Evolutionary conservation across 2,329 filamentous ascomycete species (phyloP), one percentile per base, ranked within the genome.

Genomic region (Ophiostoma ulmi): DNA sequence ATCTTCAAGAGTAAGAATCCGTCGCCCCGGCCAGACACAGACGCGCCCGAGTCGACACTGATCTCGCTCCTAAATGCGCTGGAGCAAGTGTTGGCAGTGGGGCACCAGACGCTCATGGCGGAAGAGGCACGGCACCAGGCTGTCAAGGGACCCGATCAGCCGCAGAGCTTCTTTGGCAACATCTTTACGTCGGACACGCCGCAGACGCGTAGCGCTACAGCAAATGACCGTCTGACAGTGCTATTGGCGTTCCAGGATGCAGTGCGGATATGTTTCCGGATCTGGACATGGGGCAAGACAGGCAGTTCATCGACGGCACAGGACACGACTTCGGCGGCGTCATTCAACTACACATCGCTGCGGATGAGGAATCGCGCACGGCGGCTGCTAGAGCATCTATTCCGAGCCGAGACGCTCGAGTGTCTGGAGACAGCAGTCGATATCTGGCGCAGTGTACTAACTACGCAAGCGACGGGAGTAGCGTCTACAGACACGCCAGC

Each of bases 211-310:
- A 93, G 90, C 72, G 88, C 90, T 8, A 93, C 92, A n/a, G 93
- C 94, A 10, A 99, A 98, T 76, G 94, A 95, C 75, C 88, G 94
- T 65, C 84, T 99, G 31, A 98, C 95, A 0, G 94, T 99, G 26
- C 85, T 97, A 63, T 84, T 99, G n/a, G 96, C 94, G 13, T 97
- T 99, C 78, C 94, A 98, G 79, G 96, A 99, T 78, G 93, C 94
- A 0, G 92, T 98, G 72, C 88, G 93, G 35, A 91, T 97, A 68
- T 97, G 94, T 79, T 96, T 97, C 78, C 88, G 85, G 14, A 97
- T 99, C 69, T 99, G 96, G 95, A 91, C 92, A 0, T 99, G 95
- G 73, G 73, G 72, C 20, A 71, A 69, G 22, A 58, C 63, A 35
- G 41, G 72, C 36, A 67, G 68, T 55, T 13, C 55, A n/a, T 48